Base-by-base conservation (phyloP, 257 asterid species). In the Nicotiana attenuata region DNA sequence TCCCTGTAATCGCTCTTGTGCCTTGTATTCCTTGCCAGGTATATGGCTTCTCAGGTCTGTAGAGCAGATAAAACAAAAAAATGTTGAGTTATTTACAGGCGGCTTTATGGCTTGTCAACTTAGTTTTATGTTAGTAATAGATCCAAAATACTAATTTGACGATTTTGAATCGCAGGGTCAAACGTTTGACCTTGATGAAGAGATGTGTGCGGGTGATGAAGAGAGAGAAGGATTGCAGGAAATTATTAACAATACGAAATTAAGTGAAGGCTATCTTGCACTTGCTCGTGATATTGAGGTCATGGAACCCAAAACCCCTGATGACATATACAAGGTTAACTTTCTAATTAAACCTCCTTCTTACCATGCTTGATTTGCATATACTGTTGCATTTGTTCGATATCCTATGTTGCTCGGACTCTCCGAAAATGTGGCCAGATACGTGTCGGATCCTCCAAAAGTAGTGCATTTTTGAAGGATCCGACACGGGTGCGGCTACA, bases 231-330 rank as follows among this genome's bases (percentile, higher is more conserved):
- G 84, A 33, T 81, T 96, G 85, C 98, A 94, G 86, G 96, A 90
- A 63, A 89, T 92, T 53, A 87, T 96, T 86, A 92, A 91, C 86
- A 96, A 93, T 83, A 29, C 89, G 15, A 94, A 93, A 88, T 83
- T 96, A 87, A 96, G 84, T 86, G 98, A 96, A 87, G 98, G 99
- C 56, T 96, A 89, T 88, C 98, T 96, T 83, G 89, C 97, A 29
- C 98, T 96, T 87, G 99, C 98, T 77, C 97, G 98, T 66, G 99
- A 96, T 87, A 92, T 96, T 68, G 99, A 94, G 87, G 99, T 96
- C 82, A 96, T 93, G 98, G 99, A 96, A 87, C 91, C 99, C 76
- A 96, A 94, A 88, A 92, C 97, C 77, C 99, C 98, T 3, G 99
- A 94, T 82, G 99, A 96, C 80, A 93, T 96, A 64, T 96, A 94